phyloP scores from a whole-genome alignment of 2,329 filamentous ascomycete genomes.

The Drechslerella stenobrocha region DNA sequence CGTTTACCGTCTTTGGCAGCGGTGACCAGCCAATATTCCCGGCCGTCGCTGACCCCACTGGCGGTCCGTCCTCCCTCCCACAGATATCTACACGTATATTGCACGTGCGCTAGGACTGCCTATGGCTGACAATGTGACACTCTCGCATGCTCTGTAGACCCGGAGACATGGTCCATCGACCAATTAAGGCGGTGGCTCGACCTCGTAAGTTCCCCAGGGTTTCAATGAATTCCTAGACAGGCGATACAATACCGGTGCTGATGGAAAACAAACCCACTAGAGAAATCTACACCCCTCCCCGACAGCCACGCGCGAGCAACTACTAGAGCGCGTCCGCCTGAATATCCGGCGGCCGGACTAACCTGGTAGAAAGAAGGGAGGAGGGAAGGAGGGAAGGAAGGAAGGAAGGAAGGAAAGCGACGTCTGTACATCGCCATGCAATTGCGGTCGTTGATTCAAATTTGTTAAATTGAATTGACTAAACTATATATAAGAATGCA shows the following conservation, averaged over 20 bases:
- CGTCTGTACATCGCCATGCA: no score
- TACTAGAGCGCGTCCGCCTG: conserved; percentile 28
- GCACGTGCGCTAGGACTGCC: background rate
- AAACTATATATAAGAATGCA: no score
- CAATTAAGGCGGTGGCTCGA: conserved; percentile 40
- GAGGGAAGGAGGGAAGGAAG: no score
- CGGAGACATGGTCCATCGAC: conserved; percentile 38
- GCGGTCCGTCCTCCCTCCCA: conserved; percentile 17
- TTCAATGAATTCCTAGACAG: background rate
- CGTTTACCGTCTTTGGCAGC: conserved; percentile 30
- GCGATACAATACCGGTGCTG: background rate
- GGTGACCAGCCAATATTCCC: conserved; percentile 43
- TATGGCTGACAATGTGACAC: background rate
- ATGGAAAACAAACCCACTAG: conserved; percentile 1
- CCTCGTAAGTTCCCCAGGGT: conserved; percentile 5
- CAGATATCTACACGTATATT: conserved; percentile 1
- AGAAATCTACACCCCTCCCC: conserved; percentile 40
- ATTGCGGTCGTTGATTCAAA: no score
- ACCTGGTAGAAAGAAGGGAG: no score
- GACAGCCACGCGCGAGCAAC: conserved; percentile 29
- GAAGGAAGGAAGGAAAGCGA: no score
- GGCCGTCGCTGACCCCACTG: conserved; percentile 23
- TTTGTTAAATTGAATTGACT: no score
- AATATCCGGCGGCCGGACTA: conserved; percentile 29
- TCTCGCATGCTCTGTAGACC: conserved; percentile 15